Conservation (phyloP, 2,329 filamentous ascomycete species). For the Aspergillus tanneri region DNA sequence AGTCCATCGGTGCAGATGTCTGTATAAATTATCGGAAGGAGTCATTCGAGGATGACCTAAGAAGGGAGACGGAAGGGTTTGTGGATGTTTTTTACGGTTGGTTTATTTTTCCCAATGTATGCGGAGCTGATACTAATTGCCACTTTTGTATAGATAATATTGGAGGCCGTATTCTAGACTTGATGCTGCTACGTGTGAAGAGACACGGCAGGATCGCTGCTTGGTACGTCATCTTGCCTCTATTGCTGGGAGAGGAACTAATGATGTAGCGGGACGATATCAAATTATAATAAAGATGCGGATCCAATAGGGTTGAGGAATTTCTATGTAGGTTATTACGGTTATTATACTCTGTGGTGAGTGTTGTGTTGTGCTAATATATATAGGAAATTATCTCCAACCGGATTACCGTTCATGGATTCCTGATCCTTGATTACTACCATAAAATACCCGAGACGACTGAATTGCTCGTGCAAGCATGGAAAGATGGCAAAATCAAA, state of each 20-base stretch:
- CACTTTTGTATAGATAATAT: conserved; percentile 42
- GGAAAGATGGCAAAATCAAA: conserved; percentile 49
- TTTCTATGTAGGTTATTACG: conserved; percentile 19
- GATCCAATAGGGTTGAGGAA: conserved; percentile 17
- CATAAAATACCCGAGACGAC: conserved; percentile 23
- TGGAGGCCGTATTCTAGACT: conserved; percentile 50
- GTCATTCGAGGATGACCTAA: conserved; percentile 49
- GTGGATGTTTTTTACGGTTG: conserved; percentile 52
- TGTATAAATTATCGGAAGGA: conserved; percentile 57
- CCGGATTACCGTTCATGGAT: conserved; percentile 21
- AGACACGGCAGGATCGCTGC: conserved; percentile 19
- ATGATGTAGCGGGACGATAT: conserved; percentile 21
- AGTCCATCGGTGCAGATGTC: conserved; percentile 53
- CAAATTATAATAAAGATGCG: conserved; percentile 20
- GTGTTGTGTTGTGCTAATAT: neutral
- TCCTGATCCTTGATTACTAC: conserved; percentile 22
- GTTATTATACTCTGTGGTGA: neutral
- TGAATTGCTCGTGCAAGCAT: conserved; percentile 28
- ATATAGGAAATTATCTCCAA: conserved; percentile 18
- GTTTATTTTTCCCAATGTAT: neutral
- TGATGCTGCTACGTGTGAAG: conserved; percentile 25
- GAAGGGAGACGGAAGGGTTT: conserved; percentile 49
- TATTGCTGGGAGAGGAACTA: neutral
- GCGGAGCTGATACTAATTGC: neutral
- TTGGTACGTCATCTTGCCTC: conserved; percentile 11